A percentile compares a stretch with the other conserved stretches of the same genome.
phyloP scores from a whole-genome alignment of 306 rosid genomes.

The Sicyos edulis region DNA sequence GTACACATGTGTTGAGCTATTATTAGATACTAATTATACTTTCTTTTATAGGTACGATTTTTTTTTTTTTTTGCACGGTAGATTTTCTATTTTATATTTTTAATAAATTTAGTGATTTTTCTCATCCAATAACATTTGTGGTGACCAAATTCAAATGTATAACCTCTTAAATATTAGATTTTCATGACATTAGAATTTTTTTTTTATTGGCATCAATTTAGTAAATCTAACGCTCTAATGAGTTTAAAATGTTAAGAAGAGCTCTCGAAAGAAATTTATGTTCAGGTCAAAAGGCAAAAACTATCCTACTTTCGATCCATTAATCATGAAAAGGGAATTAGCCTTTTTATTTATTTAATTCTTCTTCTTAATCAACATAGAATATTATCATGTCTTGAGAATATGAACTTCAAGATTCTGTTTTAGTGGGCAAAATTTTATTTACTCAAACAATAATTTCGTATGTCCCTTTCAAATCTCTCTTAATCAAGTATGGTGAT shows the following conservation, averaged over 20 bases:
- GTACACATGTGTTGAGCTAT: background rate
- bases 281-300: background rate
- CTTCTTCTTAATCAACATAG: background rate
- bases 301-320: background rate
- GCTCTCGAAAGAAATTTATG: background rate
- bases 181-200: no score
- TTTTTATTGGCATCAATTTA: background rate
- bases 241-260: background rate
- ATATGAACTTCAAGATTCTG: constrained; percentile 9
- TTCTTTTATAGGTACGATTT: background rate
- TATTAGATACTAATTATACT: no score
- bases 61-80: no score
- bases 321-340: background rate
- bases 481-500: background rate
- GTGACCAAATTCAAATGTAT: no score
- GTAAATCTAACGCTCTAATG: background rate
- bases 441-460: background rate
- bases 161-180: no score
- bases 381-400: constrained; percentile 18
- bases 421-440: constrained; percentile 16
- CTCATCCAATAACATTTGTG: no score
- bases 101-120: background rate
- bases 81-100: background rate
- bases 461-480: background rate
- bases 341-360: background rate